Base-by-base conservation (phyloP, 2,329 filamentous ascomycete species). In the Didymella sp. region DNA sequence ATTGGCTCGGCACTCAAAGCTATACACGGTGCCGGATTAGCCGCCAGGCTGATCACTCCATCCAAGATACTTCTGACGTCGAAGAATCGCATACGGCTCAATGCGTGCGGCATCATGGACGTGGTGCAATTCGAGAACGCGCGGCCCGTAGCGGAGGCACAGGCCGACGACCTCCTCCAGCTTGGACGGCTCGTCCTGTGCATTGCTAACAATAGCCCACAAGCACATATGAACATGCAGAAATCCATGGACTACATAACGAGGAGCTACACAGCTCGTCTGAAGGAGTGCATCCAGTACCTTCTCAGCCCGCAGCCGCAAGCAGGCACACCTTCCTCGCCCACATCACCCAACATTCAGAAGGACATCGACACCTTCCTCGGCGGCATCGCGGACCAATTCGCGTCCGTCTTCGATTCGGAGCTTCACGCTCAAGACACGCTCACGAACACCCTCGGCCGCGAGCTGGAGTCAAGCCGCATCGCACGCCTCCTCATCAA, bases 31-130 rank as follows among this genome's bases (percentile, higher is more conserved):
- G 85, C 84, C 52, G 90, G 90, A 19, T 82, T 98, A 37, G 94
- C 95, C 21, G 94, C 93, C 33, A 86, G 93, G 45, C 89, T 94
- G 49, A 87, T 99, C 42, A 91, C 95, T 57, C 84, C 91, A 12
- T 94, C 87, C 77, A 98, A 98, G 75, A 88, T 99, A 55, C 84
- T 99, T 15, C 73, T 98, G 21, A 97, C 94, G 0, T 90, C 92
- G 41, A 96, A 94, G 77, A 95, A 94, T 71, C 89, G 93, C 28
- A 86, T 99, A 61, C 88, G 94, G 28, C 81, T 99, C 38, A 94
- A 90, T 69, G 92, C 90, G 15, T 98, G 94, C 75, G 90, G 89
- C 2, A 89, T 99, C 28, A 81, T 96, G 58, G 95, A 99, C 71
- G 92, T 99, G 30, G 85, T 96, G 17, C 88, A 96, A 58, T 92